Conservation (phyloP, 768 basidiomycete genomes). For the Suillus tomentosus region DNA sequence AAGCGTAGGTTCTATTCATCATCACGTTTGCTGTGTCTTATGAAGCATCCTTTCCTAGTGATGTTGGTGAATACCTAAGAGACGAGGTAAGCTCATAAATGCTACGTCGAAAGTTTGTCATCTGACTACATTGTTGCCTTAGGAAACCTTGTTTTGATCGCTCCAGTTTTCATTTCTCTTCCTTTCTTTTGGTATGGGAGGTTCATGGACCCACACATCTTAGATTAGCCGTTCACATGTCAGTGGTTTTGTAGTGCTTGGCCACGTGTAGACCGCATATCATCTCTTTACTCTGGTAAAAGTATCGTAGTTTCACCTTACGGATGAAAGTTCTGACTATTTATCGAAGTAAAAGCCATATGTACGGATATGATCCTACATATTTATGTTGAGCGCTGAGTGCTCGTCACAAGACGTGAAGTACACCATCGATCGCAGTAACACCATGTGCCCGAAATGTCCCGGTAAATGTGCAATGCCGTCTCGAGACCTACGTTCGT, state of each 20-base stretch:
- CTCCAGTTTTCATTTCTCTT: constrained; percentile 13
- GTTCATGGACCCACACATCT: constrained; percentile 16
- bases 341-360: constrained; percentile 3
- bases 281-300: constrained; percentile 22
- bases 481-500: background rate
- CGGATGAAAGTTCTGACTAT: constrained; percentile 11
- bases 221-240: constrained; percentile 17
- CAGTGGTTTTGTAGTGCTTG: constrained; percentile 48
- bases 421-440: background rate
- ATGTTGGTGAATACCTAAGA: constrained; percentile 96
- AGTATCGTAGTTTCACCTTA: constrained; percentile 29
- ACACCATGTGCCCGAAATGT: background rate
- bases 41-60: constrained; percentile 48
- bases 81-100: constrained; percentile 70
- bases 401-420: background rate
- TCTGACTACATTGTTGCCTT: constrained; percentile 19
- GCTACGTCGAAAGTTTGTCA: constrained; percentile 9
- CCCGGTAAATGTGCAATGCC: background rate
- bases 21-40: background rate
- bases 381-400: background rate
- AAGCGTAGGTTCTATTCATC: constrained; percentile 59
- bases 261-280: constrained; percentile 24
- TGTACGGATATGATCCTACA: background rate
- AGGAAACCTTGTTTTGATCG: constrained; percentile 80
- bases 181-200: constrained; percentile 24